Evolutionary conservation across 2,329 filamentous ascomycete species (phyloP).

Genomic region (Phialemoniopsis sp.): DNA sequence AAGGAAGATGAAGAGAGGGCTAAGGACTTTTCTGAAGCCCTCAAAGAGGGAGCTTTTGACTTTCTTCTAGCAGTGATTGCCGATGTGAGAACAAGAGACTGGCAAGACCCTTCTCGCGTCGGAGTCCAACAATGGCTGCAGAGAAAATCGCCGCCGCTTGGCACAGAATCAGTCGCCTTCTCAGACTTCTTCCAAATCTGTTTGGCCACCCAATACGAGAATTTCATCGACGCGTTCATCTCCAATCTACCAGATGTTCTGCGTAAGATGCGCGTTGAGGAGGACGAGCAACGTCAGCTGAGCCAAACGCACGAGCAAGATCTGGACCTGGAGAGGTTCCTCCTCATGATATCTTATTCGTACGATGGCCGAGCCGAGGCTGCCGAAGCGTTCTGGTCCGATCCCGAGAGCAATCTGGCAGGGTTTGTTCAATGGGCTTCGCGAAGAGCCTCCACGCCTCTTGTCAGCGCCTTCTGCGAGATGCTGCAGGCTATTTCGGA

Average conservation of each 20-base stretch:
- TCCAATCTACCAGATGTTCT: constrained; percentile 92
- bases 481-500: constrained; percentile 87
- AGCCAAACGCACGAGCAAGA: constrained; percentile 63
- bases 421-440: constrained; percentile 98
- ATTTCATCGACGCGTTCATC: constrained; percentile 88
- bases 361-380: constrained; percentile 84
- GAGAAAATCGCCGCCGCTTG: constrained; percentile 68
- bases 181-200: constrained; percentile 67
- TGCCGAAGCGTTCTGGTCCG: constrained; percentile 85
- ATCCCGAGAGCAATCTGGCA: constrained; percentile 87
- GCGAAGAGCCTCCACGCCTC: constrained; percentile 87
- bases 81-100: constrained; percentile 75
- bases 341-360: constrained; percentile 86
- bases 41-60: constrained; percentile 89
- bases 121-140: constrained; percentile 81
- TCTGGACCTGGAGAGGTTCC: constrained; percentile 79
- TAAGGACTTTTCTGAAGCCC: constrained; percentile 67
- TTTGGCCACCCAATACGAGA: constrained; percentile 78
- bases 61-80: constrained; percentile 83
- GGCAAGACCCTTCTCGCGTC: constrained; percentile 81
- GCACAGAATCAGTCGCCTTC: constrained; percentile 64
- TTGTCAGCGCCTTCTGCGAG: constrained; percentile 94
- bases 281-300: constrained; percentile 78
- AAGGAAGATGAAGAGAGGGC: constrained; percentile 68
- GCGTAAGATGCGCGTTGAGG: constrained; percentile 77